These are phyloP conservation scores for Agrocybe praecox DNA, from an alignment of 768 basidiomycete species.

Conservation along the genomic window DNA sequence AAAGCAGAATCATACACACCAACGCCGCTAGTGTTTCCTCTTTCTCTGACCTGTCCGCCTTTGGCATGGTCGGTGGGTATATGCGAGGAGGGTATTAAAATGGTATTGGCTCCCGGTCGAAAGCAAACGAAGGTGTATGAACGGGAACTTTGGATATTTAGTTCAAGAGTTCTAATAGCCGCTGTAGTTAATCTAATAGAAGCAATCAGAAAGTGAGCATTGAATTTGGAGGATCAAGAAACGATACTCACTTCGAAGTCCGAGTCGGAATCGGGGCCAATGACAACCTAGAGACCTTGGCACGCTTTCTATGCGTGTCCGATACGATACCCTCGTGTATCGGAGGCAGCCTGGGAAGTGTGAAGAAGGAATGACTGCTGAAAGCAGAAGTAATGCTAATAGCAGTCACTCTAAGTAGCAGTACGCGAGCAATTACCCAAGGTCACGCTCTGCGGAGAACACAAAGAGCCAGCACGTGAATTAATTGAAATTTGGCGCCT, in stretches of 20 bases:
- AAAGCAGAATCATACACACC: conserved; percentile 33
- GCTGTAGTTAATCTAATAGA: not conserved
- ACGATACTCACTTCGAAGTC: not conserved
- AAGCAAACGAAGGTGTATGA: not conserved
- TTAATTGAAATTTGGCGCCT: not conserved
- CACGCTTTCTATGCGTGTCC: not conserved
- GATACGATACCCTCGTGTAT: not conserved
- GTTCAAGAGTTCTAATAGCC: not conserved
- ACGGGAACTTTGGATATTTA: not conserved
- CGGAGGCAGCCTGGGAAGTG: not conserved
- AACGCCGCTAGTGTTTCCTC: conserved; percentile 53
- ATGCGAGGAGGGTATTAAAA: not conserved
- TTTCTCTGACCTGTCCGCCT: conserved; percentile 63
- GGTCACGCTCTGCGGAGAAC: conserved; percentile 7
- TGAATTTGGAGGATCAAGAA: not conserved
- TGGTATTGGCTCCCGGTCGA: not conserved
- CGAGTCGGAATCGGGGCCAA: not conserved
- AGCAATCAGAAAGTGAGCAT: not conserved
- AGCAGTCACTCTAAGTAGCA: not conserved
- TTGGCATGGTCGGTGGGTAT: conserved; percentile 40
- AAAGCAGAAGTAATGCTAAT: not conserved
- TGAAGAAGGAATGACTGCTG: not conserved
- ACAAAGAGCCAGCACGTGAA: not conserved
- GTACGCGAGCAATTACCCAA: conserved; percentile 6
- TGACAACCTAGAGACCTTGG: not conserved